phyloP scores from a whole-genome alignment of 768 basidiomycete genomes.

The Pleurotus eryngii region DNA sequence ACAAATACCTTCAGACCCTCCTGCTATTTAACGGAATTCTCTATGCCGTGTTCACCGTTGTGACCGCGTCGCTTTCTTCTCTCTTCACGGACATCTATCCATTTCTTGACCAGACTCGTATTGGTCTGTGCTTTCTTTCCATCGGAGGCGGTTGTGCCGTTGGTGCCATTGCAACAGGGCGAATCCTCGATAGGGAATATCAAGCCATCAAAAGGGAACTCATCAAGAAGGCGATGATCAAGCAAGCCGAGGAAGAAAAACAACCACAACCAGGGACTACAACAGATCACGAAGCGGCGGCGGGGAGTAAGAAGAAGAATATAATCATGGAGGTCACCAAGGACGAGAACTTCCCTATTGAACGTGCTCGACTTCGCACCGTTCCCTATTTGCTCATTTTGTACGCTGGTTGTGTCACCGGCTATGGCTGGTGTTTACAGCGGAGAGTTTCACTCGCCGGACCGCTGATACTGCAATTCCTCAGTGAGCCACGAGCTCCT shows the following conservation, averaged over 20 bases:
- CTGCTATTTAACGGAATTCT: slow-evolving; percentile 49
- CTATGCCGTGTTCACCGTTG: slow-evolving; percentile 57
- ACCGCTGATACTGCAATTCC: slow-evolving; percentile 47
- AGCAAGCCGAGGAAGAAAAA: slow-evolving; percentile 17
- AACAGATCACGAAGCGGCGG: background rate
- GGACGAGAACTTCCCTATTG: slow-evolving; percentile 52
- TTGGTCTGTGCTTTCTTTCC: slow-evolving; percentile 77
- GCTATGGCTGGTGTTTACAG: slow-evolving; percentile 63
- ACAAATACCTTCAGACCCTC: slow-evolving; percentile 24
- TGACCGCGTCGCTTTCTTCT: slow-evolving; percentile 59
- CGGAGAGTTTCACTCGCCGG: slow-evolving; percentile 44
- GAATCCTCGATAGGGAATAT: slow-evolving; percentile 66
- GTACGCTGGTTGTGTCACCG: slow-evolving; percentile 38
- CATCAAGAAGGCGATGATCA: slow-evolving; percentile 21
- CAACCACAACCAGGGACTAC: background rate
- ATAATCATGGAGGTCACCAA: slow-evolving; percentile 11
- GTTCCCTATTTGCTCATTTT: slow-evolving; percentile 39
- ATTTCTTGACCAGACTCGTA: slow-evolving; percentile 53
- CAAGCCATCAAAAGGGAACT: slow-evolving; percentile 29
- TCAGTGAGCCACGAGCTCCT: background rate
- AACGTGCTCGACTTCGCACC: slow-evolving; percentile 51
- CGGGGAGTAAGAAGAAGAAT: background rate
- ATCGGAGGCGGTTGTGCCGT: slow-evolving; percentile 70
- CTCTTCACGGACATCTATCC: slow-evolving; percentile 59
- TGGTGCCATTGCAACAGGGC: slow-evolving; percentile 58